phyloP scores from a whole-genome alignment of 225 moss, liverwort and hornwort species.

The Thuidium tamariscinum region DNA sequence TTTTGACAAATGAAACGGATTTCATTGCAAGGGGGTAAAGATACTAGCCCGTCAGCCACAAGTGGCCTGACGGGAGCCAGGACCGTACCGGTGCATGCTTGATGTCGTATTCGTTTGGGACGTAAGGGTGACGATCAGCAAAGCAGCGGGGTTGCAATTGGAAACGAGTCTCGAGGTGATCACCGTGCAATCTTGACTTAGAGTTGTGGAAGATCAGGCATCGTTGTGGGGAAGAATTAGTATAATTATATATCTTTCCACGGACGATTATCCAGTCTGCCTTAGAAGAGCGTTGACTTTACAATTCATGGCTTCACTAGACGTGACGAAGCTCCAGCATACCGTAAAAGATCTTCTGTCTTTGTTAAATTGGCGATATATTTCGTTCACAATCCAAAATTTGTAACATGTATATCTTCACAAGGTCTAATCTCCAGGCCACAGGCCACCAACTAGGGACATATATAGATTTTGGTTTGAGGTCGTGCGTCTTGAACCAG shows the following conservation, averaged over 20 bases:
- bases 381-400: background rate
- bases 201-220: no score
- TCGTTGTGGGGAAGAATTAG: background rate
- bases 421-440: background rate
- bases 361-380: background rate
- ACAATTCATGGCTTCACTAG: background rate
- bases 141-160: background rate
- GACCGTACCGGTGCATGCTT: background rate
- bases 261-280: background rate
- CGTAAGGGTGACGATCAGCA: background rate
- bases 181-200: background rate
- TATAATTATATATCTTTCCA: no score
- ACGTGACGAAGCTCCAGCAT: background rate
- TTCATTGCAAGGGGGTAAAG: no score
- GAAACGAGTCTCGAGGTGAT: background rate
- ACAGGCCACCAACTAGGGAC: background rate
- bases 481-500: accelerated
- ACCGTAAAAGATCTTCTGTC: no score
- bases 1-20: no score
- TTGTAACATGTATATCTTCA: background rate
- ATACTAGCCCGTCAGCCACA: no score
- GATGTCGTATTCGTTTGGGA: no score
- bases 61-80: no score
- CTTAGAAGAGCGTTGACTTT: background rate
- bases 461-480: no score